These are phyloP conservation scores for Paramecium primaurelia DNA, from an alignment of 73 alveolate species.

Conservation along the genomic window DNA sequence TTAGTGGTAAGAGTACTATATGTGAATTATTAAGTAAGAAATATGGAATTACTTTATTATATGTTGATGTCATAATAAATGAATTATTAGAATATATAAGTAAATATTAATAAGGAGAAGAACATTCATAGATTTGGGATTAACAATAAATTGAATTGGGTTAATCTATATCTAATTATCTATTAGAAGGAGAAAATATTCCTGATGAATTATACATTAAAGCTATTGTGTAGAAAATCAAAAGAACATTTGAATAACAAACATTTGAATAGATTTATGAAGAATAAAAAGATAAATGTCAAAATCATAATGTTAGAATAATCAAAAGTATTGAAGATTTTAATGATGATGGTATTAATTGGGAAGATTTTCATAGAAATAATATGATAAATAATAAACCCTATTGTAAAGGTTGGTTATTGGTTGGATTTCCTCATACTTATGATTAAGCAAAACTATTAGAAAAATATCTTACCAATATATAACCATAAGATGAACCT, in stretches of 20 bases:
- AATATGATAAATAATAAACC: slow-evolving; percentile 30
- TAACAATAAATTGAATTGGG: slow-evolving; percentile 61
- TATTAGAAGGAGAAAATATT: slow-evolving; percentile 78
- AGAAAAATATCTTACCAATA: slow-evolving; percentile 87
- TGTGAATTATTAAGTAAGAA: slow-evolving; percentile 70
- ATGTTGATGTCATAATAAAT: slow-evolving; percentile 30
- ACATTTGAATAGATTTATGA: slow-evolving; percentile 23
- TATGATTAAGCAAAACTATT: slow-evolving; percentile 85
- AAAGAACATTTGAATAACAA: neutral
- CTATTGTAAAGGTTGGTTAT: slow-evolving; percentile 81
- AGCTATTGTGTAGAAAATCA: slow-evolving; percentile 63
- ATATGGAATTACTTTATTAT: slow-evolving; percentile 60
- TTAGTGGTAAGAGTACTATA: slow-evolving; percentile 92
- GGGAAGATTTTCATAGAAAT: slow-evolving; percentile 39
- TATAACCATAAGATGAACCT: slow-evolving; percentile 79
- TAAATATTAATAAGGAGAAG: slow-evolving; percentile 18
- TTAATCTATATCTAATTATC: slow-evolving; percentile 54
- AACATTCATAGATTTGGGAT: slow-evolving; percentile 39
- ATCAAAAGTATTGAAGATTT: neutral
- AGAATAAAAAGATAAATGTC: neutral
- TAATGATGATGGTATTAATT: slow-evolving; percentile 13
- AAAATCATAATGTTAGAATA: neutral
- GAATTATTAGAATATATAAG: slow-evolving; percentile 15
- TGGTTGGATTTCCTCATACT: slow-evolving; percentile 91
- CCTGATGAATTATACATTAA: slow-evolving; percentile 81